Evolutionary conservation across 768 basidiomycete genomes (phyloP).

Genomic region (Phanerodontia chrysosporium): DNA sequence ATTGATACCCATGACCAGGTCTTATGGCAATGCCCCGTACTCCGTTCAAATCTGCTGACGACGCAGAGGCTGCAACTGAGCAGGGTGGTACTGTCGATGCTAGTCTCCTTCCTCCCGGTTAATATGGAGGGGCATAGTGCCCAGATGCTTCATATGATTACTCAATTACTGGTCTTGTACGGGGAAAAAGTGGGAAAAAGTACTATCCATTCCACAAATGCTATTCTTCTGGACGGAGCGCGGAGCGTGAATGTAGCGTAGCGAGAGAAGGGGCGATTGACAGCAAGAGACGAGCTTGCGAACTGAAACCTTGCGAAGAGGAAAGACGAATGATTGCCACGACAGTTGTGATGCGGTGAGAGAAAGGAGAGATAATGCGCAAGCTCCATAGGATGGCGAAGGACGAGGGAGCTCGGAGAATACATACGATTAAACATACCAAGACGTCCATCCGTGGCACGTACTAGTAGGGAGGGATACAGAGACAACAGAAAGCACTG

Average conservation of each 20-base stretch:
- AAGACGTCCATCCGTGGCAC: constrained; percentile 9
- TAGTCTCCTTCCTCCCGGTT: constrained; percentile 92
- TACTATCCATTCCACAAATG: not conserved
- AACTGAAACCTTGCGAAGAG: not conserved
- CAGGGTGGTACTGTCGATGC: constrained; percentile 73
- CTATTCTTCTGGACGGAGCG: not conserved
- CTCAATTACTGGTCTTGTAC: not conserved
- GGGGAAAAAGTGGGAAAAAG: not conserved
- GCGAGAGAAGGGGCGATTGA: not conserved
- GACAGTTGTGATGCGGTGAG: not conserved
- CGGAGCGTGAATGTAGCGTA: not conserved
- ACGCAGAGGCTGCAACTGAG: constrained; percentile 51
- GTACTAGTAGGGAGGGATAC: not conserved
- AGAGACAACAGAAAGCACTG: not conserved
- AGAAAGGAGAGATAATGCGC: not conserved
- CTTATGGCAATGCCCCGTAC: constrained; percentile 99
- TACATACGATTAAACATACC: constrained; percentile 11
- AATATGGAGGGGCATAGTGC: constrained; percentile 16
- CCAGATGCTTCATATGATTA: not conserved
- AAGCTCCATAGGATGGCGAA: not conserved
- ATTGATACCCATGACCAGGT: constrained; percentile 42
- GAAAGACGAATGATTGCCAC: not conserved
- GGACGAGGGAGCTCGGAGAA: not conserved
- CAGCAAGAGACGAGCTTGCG: not conserved
- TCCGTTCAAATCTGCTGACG: constrained; percentile 61